Evolutionary conservation across 345 rosid genomes (phyloP).

Genomic region (Psidium friedrichsthalianum): DNA sequence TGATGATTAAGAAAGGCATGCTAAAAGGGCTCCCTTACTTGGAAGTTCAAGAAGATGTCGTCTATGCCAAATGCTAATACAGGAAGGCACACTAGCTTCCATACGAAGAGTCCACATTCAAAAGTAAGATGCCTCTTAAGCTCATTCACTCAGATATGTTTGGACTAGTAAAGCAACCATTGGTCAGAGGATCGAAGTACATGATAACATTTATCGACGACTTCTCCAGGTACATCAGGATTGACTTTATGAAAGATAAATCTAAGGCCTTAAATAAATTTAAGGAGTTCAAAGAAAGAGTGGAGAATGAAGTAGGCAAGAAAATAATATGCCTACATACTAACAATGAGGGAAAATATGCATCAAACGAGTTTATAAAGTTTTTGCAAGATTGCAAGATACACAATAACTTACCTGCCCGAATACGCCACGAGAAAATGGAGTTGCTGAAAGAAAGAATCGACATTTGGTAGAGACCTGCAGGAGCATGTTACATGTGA

Average conservation of each 20-base stretch:
- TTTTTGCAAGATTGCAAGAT: no score
- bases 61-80: not conserved
- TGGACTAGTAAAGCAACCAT: not conserved
- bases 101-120: not conserved
- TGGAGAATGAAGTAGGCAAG: not conserved
- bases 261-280: not conserved
- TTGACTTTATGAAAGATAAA: not conserved
- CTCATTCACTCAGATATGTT: conserved; percentile 9
- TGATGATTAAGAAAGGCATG: not conserved
- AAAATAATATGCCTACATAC: no score
- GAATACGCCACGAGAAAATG: no score
- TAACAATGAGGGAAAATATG: not conserved
- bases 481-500: conserved; percentile 4
- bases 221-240: not conserved
- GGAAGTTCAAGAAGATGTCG: not conserved
- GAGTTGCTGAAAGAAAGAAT: not conserved
- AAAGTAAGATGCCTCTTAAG: not conserved
- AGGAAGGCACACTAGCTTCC: not conserved
- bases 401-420: no score
- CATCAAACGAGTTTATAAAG: not conserved
- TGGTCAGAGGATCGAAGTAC: not conserved
- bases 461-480: not conserved
- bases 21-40: not conserved
- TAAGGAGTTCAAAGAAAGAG: not conserved
- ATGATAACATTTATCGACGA: conserved; percentile 5